These are phyloP conservation scores for Eucalyptus dawsonii DNA, from an alignment of 345 rosid species.

Conservation along the genomic window DNA sequence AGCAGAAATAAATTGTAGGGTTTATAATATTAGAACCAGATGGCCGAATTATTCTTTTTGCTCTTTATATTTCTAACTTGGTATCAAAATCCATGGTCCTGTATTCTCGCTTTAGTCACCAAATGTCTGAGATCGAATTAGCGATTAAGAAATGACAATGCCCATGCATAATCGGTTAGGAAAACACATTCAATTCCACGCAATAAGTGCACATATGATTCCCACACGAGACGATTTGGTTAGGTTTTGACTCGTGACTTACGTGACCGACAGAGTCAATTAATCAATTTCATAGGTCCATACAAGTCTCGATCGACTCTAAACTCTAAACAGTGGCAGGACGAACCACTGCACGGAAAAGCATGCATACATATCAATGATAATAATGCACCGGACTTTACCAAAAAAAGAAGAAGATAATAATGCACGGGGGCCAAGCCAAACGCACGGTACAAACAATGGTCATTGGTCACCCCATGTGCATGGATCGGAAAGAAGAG, in stretches of 20 bases:
- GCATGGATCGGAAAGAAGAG: background rate
- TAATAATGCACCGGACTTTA: background rate
- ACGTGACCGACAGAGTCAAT: accelerated
- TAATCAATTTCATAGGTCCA: background rate
- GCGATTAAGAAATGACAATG: background rate
- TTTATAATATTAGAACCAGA: background rate
- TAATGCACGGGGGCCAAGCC: background rate
- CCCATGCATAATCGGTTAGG: accelerated
- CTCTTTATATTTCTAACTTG: too few species aligned
- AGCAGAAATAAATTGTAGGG: background rate
- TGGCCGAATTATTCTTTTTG: background rate
- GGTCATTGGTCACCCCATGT: background rate
- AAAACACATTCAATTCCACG: background rate
- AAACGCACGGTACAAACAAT: background rate
- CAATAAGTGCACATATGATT: background rate
- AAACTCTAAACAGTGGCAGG: background rate
- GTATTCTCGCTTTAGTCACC: accelerated
- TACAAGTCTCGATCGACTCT: background rate
- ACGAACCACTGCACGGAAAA: background rate
- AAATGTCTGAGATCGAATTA: background rate
- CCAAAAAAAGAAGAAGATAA: too few species aligned
- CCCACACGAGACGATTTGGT: accelerated
- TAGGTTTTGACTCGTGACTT: background rate
- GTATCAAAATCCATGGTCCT: background rate
- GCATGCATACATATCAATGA: background rate